Conservation (phyloP, 1,284 basidiomycete species). For the Meira nashicola region DNA sequence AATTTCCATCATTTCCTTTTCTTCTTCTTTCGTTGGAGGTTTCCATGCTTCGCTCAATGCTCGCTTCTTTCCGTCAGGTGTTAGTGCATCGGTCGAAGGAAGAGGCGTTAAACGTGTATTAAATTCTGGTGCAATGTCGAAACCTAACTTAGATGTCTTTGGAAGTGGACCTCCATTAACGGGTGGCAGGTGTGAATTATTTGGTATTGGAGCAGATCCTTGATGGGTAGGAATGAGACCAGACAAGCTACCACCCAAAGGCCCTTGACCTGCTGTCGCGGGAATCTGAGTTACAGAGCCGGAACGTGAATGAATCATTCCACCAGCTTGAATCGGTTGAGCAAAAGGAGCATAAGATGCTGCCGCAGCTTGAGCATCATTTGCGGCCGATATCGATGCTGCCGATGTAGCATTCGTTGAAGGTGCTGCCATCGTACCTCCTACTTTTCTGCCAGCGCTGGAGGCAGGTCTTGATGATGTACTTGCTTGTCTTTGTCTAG, state of each 20-base stretch:
- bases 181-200: conserved; percentile 21
- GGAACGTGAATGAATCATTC: conserved; percentile 11
- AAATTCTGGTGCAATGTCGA: conserved; percentile 59
- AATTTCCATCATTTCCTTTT: conserved; percentile 58
- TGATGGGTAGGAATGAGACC: too few relatives aligned
- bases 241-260: too few relatives aligned
- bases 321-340: conserved; percentile 6
- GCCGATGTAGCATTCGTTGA: neutral
- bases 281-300: conserved; percentile 14
- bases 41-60: conserved; percentile 22
- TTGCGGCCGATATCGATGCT: neutral
- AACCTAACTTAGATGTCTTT: conserved; percentile 43
- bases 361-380: conserved; percentile 5
- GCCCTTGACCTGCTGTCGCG: too few relatives aligned
- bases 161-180: conserved; percentile 52
- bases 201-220: too few relatives aligned
- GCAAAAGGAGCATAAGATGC: conserved; percentile 4
- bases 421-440: too few relatives aligned
- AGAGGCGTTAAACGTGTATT: conserved; percentile 66
- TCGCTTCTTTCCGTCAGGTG: neutral
- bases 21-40: conserved; percentile 58
- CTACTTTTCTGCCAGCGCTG: too few relatives aligned
- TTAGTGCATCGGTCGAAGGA: conserved; percentile 56
- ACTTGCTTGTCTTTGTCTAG: too few relatives aligned
- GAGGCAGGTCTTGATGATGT: too few relatives aligned